Conservation (phyloP, 1,284 basidiomycete genomes). For the Tylopilus sp. region DNA sequence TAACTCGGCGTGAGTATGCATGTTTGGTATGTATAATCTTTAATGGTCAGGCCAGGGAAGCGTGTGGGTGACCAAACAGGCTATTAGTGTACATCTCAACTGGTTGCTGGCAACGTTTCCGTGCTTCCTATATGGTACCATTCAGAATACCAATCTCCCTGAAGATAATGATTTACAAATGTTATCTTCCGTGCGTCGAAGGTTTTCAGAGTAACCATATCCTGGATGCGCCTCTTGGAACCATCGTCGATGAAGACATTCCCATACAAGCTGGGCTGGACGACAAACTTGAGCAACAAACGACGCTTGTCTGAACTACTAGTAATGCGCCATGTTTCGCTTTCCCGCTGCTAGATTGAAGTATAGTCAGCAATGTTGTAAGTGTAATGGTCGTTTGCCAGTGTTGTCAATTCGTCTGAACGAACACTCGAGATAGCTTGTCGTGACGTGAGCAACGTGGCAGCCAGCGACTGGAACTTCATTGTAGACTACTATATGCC, state of each 20-base stretch:
- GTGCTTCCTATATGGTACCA: conserved; percentile 64
- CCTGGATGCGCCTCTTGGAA: conserved; percentile 28
- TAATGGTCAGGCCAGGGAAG: conserved; percentile 56
- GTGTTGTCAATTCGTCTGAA: neutral
- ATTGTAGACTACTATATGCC: conserved; percentile 59
- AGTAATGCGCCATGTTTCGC: conserved; percentile 74
- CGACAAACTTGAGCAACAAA: no score
- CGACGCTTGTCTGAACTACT: conserved; percentile 67
- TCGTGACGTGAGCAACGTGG: conserved; percentile 70
- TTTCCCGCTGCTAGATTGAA: conserved; percentile 75
- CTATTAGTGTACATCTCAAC: conserved; percentile 74
- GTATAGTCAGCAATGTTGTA: conserved; percentile 69
- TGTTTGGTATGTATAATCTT: neutral
- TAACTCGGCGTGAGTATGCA: conserved; percentile 59
- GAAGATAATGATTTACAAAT: conserved; percentile 73
- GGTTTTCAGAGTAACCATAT: neutral
- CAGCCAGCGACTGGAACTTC: conserved; percentile 51
- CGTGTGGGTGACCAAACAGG: conserved; percentile 77
- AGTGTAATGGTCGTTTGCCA: no score
- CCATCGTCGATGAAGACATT: conserved; percentile 57
- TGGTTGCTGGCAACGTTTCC: conserved; percentile 59
- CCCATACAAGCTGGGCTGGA: conserved; percentile 68
- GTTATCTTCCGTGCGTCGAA: conserved; percentile 68
- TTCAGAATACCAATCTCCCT: conserved; percentile 66
- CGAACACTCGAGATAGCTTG: conserved; percentile 58